phyloP scores from a whole-genome alignment of 345 rosid species.

The Syzygium grande region DNA sequence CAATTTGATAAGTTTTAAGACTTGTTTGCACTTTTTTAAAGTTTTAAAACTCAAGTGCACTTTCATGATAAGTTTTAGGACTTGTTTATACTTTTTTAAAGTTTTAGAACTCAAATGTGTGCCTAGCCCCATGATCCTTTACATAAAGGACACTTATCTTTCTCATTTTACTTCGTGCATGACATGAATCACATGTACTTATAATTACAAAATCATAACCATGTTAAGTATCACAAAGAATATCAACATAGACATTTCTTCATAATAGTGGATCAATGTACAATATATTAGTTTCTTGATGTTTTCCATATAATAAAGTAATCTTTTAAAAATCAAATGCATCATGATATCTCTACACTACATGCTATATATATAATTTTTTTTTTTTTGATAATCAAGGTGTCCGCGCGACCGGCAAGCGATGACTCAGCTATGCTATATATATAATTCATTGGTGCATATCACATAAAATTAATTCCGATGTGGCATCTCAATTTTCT shows the following conservation, averaged over 20 bases:
- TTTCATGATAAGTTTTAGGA: too few species aligned
- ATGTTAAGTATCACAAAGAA: not conserved
- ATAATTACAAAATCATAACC: not conserved
- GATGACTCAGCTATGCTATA: too few species aligned
- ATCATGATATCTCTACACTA: not conserved
- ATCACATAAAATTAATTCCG: not conserved
- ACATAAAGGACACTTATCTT: not conserved
- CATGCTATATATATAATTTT: not conserved
- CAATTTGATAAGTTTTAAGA: too few species aligned
- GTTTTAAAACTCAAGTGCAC: too few species aligned
- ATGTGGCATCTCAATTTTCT: not conserved
- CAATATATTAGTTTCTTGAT: not conserved
- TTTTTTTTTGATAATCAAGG: too few species aligned
- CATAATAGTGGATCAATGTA: not conserved
- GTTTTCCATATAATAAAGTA: not conserved
- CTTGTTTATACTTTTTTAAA: too few species aligned
- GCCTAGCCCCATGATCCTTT: not conserved
- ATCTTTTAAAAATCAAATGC: not conserved
- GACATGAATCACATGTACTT: not conserved
- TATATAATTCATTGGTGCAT: fast-evolving
- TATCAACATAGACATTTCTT: not conserved
- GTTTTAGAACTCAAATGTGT: too few species aligned
- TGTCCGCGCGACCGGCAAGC: too few species aligned
- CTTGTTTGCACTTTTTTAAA: too few species aligned
- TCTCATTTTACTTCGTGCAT: not conserved